A percentile compares a stretch with the other conserved stretches of the same genome.
Conservation (phyloP, 2,329 filamentous ascomycete genomes). For the Myriosclerotinia scirpicola region DNA sequence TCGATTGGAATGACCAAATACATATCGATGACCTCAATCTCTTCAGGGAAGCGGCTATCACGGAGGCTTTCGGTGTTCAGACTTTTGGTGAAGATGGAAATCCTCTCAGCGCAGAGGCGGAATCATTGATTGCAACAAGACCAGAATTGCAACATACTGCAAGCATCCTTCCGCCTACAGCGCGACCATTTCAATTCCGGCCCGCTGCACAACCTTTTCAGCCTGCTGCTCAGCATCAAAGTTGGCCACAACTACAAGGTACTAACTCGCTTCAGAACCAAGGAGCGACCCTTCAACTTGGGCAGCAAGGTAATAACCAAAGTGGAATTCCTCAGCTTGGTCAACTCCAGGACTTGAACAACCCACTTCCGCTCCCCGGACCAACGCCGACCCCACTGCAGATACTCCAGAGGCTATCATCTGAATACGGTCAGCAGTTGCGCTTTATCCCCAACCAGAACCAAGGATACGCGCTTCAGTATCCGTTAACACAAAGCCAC, state of each 20-base stretch:
- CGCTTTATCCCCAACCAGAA: too few species aligned
- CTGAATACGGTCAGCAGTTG: background rate
- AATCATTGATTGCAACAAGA: background rate
- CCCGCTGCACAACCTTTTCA: background rate
- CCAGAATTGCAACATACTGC: too few species aligned
- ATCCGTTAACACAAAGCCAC: too few species aligned
- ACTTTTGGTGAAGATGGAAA: background rate
- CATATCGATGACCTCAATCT: background rate
- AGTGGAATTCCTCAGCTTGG: background rate
- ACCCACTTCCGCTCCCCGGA: too few species aligned
- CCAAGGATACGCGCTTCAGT: too few species aligned
- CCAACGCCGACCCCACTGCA: too few species aligned
- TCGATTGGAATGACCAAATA: conserved; percentile 3
- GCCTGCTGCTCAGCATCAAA: background rate
- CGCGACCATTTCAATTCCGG: background rate
- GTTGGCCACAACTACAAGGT: background rate
- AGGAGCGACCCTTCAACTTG: too few species aligned
- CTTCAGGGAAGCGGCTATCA: conserved; percentile 1
- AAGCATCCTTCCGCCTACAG: too few species aligned
- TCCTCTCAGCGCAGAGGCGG: background rate
- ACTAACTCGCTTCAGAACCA: too few species aligned
- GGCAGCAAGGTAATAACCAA: background rate
- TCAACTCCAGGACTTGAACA: background rate
- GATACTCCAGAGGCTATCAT: background rate
- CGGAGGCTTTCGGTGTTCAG: background rate